Evolutionary conservation across 352 stramenopile species (phyloP).

Genomic region (Phytophthora pini): DNA sequence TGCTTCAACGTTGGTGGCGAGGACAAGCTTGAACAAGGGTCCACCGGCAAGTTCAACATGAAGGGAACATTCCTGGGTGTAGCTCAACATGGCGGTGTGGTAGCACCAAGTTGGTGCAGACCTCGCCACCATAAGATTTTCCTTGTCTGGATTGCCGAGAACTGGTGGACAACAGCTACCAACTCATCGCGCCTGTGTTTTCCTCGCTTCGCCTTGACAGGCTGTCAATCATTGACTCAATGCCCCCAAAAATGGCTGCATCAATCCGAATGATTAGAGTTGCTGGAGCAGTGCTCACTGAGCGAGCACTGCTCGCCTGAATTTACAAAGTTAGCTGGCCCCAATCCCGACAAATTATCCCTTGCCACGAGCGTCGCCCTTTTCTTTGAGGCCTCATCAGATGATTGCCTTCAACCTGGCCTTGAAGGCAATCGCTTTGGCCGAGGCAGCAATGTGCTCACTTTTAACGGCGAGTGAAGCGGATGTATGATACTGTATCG

Average conservation of each 20-base stretch:
- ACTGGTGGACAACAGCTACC: neutral
- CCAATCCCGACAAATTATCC: conserved; percentile 4
- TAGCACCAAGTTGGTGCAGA: too few relatives aligned
- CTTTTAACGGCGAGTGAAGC: neutral
- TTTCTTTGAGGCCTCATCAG: conserved; percentile 21
- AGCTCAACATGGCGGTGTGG: neutral
- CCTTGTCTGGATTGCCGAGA: conserved; percentile 1
- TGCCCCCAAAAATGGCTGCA: neutral
- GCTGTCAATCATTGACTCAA: neutral
- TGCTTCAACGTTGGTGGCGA: conserved; percentile 1
- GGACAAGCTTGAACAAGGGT: conserved; percentile 1
- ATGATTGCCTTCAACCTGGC: conserved; percentile 16
- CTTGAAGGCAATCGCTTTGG: neutral
- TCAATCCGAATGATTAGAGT: conserved; percentile 21
- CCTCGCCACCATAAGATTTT: conserved; percentile 4
- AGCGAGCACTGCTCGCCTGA: neutral
- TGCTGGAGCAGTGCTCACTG: too few relatives aligned
- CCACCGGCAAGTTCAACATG: conserved; percentile 13
- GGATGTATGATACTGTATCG: neutral
- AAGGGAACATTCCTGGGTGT: conserved; percentile 12
- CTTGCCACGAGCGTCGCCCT: neutral
- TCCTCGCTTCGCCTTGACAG: neutral
- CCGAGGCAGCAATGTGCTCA: neutral
- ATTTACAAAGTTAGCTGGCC: neutral
- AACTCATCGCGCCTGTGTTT: neutral